These are phyloP conservation scores for Teunomyces lycoperdinae DNA, from an alignment of 805 yeast species.

Conservation along the genomic window DNA sequence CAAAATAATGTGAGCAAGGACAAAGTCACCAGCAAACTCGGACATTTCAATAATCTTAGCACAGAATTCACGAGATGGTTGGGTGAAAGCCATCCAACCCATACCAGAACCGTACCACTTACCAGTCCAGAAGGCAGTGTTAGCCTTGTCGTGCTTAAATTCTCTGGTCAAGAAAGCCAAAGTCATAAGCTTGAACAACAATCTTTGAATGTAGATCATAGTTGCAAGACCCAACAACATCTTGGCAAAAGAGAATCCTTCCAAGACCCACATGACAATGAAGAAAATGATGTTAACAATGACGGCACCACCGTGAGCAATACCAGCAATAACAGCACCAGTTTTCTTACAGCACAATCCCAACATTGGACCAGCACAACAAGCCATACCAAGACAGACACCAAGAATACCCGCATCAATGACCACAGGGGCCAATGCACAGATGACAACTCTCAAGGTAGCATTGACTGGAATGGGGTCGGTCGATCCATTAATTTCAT, in stretches of 20 bases:
- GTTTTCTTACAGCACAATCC: slow-evolving; percentile 96
- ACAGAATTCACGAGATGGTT: slow-evolving; percentile 91
- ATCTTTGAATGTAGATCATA: slow-evolving; percentile 82
- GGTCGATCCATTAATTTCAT: slow-evolving; percentile 27
- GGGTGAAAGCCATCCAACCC: slow-evolving; percentile 92
- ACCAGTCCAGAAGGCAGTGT: slow-evolving; percentile 99
- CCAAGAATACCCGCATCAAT: slow-evolving; percentile 83
- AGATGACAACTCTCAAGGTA: slow-evolving; percentile 65
- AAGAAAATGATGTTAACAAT: slow-evolving; percentile 82
- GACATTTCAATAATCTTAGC: slow-evolving; percentile 94
- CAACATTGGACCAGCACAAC: slow-evolving; percentile 96
- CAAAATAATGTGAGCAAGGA: slow-evolving; percentile 85
- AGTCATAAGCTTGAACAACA: slow-evolving; percentile 81
- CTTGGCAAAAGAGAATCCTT: slow-evolving; percentile 85
- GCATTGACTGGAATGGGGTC: slow-evolving; percentile 59
- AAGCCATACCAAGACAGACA: slow-evolving; percentile 76
- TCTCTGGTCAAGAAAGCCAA: slow-evolving; percentile 83
- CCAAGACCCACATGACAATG: slow-evolving; percentile 95
- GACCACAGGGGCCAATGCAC: slow-evolving; percentile 88
- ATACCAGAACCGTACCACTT: slow-evolving; percentile 95
- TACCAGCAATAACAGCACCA: slow-evolving; percentile 90
- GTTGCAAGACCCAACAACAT: slow-evolving; percentile 85
- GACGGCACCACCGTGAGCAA: slow-evolving; percentile 95
- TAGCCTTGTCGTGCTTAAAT: slow-evolving; percentile 91
- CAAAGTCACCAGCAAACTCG: slow-evolving; percentile 94